Evolutionary conservation across 1,284 basidiomycete species (phyloP).

Genomic region (Irpex sp.): DNA sequence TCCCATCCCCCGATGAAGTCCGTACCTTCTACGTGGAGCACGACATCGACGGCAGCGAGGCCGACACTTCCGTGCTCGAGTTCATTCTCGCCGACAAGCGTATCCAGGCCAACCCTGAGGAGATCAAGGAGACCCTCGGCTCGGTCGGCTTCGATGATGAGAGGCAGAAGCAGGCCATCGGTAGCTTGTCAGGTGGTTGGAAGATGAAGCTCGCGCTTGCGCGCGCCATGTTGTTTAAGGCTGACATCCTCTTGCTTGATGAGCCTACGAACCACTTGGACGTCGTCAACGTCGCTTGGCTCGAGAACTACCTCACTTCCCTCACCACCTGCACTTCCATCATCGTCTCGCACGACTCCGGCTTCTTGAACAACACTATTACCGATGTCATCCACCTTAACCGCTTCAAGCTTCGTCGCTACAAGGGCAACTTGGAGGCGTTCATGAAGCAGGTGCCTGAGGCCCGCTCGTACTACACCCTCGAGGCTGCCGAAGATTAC

Average conservation of each 20-base stretch:
- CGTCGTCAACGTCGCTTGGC: constrained; percentile 95
- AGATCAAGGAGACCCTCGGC: constrained; percentile 78
- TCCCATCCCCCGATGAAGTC: constrained; percentile 94
- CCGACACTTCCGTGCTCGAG: constrained; percentile 85
- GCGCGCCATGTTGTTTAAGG: constrained; percentile 98
- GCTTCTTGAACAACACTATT: constrained; percentile 98
- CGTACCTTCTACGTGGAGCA: constrained; percentile 99
- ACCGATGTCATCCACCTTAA: constrained; percentile 99
- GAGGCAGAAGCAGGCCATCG: constrained; percentile 84
- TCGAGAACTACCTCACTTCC: constrained; percentile 91
- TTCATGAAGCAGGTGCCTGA: constrained; percentile 96
- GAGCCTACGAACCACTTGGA: constrained; percentile 99
- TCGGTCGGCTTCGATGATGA: constrained; percentile 91
- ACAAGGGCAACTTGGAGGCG: constrained; percentile 95
- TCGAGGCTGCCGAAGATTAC: constrained; percentile 94
- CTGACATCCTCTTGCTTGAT: constrained; percentile 94
- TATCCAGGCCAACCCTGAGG: constrained; percentile 68
- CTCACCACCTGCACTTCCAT: constrained; percentile 92
- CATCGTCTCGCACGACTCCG: constrained; percentile 98
- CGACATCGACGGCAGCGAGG: constrained; percentile 96
- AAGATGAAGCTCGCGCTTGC: constrained; percentile 99
- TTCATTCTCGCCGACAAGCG: constrained; percentile 90
- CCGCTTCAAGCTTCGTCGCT: constrained; percentile 98
- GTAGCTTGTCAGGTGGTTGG: constrained; percentile 98
- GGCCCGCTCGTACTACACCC: constrained; percentile 97